Percentiles rank a stretch among this genome's conserved stretches.
These are phyloP conservation scores for Gossypium ekmanianum DNA, from an alignment of 345 rosid genomes.

Conservation along the genomic window DNA sequence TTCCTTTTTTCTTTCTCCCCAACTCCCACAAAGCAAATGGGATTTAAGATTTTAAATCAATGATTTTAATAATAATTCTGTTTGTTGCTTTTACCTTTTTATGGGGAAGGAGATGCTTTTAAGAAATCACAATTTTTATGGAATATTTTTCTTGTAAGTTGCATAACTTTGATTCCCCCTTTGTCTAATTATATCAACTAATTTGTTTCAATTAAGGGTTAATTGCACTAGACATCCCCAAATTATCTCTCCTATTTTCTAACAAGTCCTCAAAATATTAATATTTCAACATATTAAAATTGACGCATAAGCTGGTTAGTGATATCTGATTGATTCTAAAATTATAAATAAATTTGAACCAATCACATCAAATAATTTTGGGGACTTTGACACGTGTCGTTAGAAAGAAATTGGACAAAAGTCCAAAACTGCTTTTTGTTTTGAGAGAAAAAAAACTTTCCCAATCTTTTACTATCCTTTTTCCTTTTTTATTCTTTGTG, in stretches of 20 bases:
- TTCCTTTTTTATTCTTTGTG: neutral
- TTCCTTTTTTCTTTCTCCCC: neutral
- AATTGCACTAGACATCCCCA: too few relatives aligned
- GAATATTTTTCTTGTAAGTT: constrained; percentile 21
- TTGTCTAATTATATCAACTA: too few relatives aligned
- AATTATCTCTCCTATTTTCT: too few relatives aligned
- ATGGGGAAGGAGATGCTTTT: constrained; percentile 32
- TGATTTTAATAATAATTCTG: neutral
- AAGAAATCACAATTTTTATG: constrained; percentile 13
- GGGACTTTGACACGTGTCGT: constrained; percentile 25
- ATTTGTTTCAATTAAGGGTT: neutral
- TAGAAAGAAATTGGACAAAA: constrained; percentile 25
- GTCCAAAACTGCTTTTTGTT: constrained; percentile 14
- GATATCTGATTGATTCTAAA: too few relatives aligned
- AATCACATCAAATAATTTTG: too few relatives aligned
- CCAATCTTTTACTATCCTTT: neutral
- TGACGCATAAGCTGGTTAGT: too few relatives aligned
- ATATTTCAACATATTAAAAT: too few relatives aligned
- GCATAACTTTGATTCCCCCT: neutral
- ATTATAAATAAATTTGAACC: too few relatives aligned
- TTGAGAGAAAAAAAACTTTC: too few relatives aligned
- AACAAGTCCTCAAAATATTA: too few relatives aligned
- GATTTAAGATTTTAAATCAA: neutral
- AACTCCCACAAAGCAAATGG: neutral
- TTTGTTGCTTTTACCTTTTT: constrained; percentile 18